phyloP scores from a whole-genome alignment of 164 flowering plant genomes.

The Aristolochia californica region DNA sequence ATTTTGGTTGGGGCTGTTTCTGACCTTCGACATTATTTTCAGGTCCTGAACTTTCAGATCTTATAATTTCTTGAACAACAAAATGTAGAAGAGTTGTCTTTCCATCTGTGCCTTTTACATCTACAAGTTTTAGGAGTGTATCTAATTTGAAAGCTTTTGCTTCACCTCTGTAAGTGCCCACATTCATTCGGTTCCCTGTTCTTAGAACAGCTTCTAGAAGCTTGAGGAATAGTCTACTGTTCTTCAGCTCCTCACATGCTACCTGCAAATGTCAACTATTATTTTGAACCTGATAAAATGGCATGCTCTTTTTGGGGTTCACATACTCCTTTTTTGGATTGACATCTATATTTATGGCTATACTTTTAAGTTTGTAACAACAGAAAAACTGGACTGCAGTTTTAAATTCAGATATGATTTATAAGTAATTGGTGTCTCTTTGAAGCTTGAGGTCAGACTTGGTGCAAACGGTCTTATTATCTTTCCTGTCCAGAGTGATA shows the following conservation, averaged over 20 bases:
- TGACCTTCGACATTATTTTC: slow-evolving; percentile 24
- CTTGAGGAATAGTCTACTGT: slow-evolving; percentile 80
- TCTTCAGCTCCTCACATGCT: slow-evolving; percentile 82
- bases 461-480: no score
- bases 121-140: slow-evolving; percentile 76
- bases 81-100: slow-evolving; percentile 95
- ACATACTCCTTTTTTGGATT: no score
- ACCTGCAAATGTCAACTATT: slow-evolving; percentile 29
- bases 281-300: no score
- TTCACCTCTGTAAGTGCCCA: slow-evolving; percentile 92
- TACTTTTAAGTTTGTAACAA: no score
- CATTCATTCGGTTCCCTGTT: slow-evolving; percentile 97
- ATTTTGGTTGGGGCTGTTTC: slow-evolving; percentile 13
- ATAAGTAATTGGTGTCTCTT: no score
- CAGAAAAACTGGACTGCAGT: no score
- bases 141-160: slow-evolving; percentile 94
- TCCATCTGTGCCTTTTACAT: slow-evolving; percentile 92
- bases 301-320: no score
- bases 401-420: no score
- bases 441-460: no score
- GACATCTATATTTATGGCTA: no score
- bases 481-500: no score
- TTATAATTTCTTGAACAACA: slow-evolving; percentile 92
- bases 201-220: slow-evolving; percentile 95
- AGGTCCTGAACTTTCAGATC: slow-evolving; percentile 52